Conservation (phyloP, 345 rosid species). For the Populus ilicifolia region DNA sequence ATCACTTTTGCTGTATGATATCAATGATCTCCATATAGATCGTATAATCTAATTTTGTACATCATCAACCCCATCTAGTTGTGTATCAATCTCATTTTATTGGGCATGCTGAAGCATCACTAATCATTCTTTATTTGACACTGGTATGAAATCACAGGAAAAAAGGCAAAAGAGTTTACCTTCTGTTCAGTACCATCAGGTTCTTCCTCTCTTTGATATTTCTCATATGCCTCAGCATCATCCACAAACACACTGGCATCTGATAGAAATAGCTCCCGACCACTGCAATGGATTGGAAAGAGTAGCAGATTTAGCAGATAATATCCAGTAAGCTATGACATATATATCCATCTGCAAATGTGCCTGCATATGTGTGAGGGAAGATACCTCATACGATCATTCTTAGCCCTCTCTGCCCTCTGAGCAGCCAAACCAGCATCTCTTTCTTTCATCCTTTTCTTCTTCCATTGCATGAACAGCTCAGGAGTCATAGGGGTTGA, state of each 20-base stretch:
- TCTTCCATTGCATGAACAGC: constrained; percentile 87
- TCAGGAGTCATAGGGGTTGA: constrained; percentile 88
- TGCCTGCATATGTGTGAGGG: too few relatives aligned
- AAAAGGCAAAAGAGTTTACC: constrained; percentile 27
- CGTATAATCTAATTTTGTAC: neutral
- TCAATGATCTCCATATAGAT: neutral
- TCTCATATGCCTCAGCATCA: constrained; percentile 88
- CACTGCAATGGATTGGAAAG: constrained; percentile 45
- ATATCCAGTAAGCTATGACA: constrained; percentile 3
- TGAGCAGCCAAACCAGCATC: constrained; percentile 77
- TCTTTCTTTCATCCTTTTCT: constrained; percentile 69
- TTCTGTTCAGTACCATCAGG: constrained; percentile 39
- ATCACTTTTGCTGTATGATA: neutral
- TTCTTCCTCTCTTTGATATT: constrained; percentile 73
- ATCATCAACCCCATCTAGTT: neutral
- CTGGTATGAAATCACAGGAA: neutral
- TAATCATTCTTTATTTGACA: neutral
- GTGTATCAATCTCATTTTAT: neutral
- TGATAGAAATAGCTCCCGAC: constrained; percentile 88
- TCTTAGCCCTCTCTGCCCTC: constrained; percentile 94
- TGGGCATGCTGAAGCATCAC: neutral
- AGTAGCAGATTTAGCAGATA: constrained; percentile 13
- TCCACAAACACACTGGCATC: constrained; percentile 94
- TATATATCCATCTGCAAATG: neutral
- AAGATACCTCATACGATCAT: constrained; percentile 93